These are phyloP conservation scores for Pythium coloratum DNA, from an alignment of 352 stramenopile genomes.

Conservation along the genomic window DNA sequence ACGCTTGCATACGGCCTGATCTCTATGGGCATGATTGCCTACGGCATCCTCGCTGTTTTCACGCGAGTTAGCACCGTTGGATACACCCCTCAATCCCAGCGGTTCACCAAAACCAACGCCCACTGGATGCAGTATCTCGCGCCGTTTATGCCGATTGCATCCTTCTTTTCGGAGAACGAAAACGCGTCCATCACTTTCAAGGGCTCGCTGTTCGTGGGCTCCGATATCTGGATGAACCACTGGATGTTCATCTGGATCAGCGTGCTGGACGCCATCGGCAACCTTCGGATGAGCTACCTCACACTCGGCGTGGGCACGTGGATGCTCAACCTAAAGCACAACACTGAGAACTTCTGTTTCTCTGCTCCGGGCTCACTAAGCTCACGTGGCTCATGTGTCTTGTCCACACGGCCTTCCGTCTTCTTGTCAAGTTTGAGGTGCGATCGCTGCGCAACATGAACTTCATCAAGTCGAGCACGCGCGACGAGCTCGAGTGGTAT, in stretches of 20 bases:
- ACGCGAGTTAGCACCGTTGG: conserved; percentile 35
- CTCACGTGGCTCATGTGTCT: conserved; percentile 70
- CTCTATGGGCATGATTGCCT: conserved; percentile 46
- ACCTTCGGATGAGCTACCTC: conserved; percentile 52
- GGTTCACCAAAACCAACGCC: conserved; percentile 33
- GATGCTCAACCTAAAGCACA: conserved; percentile 51
- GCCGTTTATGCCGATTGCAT: conserved; percentile 43
- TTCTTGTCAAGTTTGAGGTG: conserved; percentile 38
- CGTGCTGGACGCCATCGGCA: conserved; percentile 51
- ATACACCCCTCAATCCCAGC: conserved; percentile 45
- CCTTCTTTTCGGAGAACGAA: conserved; percentile 40
- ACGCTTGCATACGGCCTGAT: conserved; percentile 46
- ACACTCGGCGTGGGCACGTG: conserved; percentile 51
- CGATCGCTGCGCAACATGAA: conserved; percentile 40
- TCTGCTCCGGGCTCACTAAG: conserved; percentile 48
- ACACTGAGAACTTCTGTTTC: conserved; percentile 56
- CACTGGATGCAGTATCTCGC: conserved; percentile 41
- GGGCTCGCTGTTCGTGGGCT: conserved; percentile 51
- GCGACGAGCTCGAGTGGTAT: conserved; percentile 50
- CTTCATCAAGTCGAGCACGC: conserved; percentile 36
- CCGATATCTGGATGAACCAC: conserved; percentile 71
- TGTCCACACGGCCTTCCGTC: conserved; percentile 38
- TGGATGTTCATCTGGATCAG: conserved; percentile 65
- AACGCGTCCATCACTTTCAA: conserved; percentile 52
- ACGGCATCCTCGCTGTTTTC: conserved; percentile 50